Conservation (phyloP, 306 rosid species). For the Prosopis cineraria region DNA sequence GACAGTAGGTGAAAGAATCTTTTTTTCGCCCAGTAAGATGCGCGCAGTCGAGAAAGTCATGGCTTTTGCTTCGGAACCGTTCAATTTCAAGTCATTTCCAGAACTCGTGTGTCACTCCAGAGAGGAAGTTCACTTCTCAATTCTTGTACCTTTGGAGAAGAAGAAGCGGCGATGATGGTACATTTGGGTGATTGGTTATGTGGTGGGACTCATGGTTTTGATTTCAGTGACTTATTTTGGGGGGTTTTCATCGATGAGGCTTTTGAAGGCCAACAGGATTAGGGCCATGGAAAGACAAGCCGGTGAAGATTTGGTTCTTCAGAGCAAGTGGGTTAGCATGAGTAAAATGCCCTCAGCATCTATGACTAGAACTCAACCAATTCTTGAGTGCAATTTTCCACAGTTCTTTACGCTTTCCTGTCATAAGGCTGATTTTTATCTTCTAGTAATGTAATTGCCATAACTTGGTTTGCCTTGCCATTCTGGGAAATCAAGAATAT, state of each 20-base stretch:
- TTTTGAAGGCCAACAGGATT: slow-evolving; percentile 60
- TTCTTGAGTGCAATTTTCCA: slow-evolving; percentile 51
- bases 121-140: slow-evolving; percentile 68
- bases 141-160: slow-evolving; percentile 53
- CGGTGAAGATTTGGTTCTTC: slow-evolving; percentile 67
- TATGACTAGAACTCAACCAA: slow-evolving; percentile 77
- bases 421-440: not conserved
- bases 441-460: slow-evolving; percentile 3
- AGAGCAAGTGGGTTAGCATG: slow-evolving; percentile 67
- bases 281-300: slow-evolving; percentile 71
- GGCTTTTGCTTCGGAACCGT: too few relatives aligned
- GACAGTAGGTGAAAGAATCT: slow-evolving; percentile 63
- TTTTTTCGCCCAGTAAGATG: too few relatives aligned
- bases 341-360: slow-evolving; percentile 83
- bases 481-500: slow-evolving; percentile 25
- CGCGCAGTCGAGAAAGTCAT: too few relatives aligned
- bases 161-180: slow-evolving; percentile 47
- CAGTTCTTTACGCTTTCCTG: slow-evolving; percentile 24
- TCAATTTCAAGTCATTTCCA: too few relatives aligned
- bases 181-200: slow-evolving; percentile 59
- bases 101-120: slow-evolving; percentile 52
- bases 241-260: slow-evolving; percentile 47
- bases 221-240: slow-evolving; percentile 41
- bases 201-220: slow-evolving; percentile 51
- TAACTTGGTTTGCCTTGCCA: slow-evolving; percentile 17